Evolutionary conservation across 2,329 filamentous ascomycete genomes (phyloP).

Genomic region (Gaeumannomyces tritici): DNA sequence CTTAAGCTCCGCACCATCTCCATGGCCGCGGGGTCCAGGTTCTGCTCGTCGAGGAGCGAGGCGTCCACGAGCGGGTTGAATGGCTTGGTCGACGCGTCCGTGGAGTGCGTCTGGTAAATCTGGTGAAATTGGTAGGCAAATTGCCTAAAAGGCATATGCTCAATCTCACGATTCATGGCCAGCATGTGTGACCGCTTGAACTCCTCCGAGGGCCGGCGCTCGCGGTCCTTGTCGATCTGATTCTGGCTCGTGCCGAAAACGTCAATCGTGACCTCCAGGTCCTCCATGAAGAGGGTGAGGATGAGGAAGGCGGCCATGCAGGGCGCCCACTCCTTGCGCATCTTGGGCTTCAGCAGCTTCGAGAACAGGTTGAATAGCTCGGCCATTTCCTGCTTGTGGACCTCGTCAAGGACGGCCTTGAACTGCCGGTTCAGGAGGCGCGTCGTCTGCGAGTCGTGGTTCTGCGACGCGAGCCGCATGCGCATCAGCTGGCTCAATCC

Average conservation of each 20-base stretch:
- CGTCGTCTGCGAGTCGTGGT: constrained; percentile 36
- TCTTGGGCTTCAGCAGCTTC: constrained; percentile 43
- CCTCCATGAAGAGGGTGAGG: constrained; percentile 50
- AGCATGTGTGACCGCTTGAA: constrained; percentile 34
- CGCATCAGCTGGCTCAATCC: constrained; percentile 30
- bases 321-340: constrained; percentile 43
- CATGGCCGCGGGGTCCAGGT: constrained; percentile 34
- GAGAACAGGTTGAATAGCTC: constrained; percentile 42
- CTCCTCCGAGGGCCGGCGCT: constrained; percentile 20
- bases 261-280: constrained; percentile 43
- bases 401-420: constrained; percentile 46
- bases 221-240: constrained; percentile 28
- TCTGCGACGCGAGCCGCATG: constrained; percentile 32
- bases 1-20: constrained; percentile 36
- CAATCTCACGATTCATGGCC: constrained; percentile 37
- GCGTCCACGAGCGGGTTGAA: constrained; percentile 47
- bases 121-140: constrained; percentile 52
- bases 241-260: constrained; percentile 40
- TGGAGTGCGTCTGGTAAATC: constrained; percentile 46
- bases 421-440: constrained; percentile 46
- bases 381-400: constrained; percentile 41
- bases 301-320: constrained; percentile 47
- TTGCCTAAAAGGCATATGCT: constrained; percentile 51
- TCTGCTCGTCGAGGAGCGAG: constrained; percentile 27
- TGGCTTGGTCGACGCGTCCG: constrained; percentile 35